A percentile compares a stretch with the other conserved stretches of the same genome.
phyloP scores from a whole-genome alignment of 1,139 yeast genomes.

The Kodamaea plutei region DNA sequence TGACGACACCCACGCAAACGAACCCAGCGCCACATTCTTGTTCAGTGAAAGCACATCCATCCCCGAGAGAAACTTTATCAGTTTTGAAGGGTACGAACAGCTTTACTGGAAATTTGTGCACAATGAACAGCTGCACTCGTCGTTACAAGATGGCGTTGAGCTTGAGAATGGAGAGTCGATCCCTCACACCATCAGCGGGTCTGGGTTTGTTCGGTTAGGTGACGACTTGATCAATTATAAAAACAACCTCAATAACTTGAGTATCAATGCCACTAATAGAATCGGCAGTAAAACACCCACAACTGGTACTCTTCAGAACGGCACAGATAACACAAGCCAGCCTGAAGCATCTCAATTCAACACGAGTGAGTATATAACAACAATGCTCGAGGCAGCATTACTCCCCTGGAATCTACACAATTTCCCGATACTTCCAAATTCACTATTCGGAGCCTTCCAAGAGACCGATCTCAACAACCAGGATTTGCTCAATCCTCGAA shows the following conservation, averaged over 20 bases:
- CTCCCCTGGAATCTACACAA: slow-evolving; percentile 73
- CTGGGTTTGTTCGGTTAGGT: slow-evolving; percentile 24
- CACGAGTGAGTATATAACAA: slow-evolving; percentile 19
- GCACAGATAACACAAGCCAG: slow-evolving; percentile 1
- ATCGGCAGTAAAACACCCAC: not conserved
- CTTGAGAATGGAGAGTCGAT: slow-evolving; percentile 28
- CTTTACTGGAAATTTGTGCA: slow-evolving; percentile 44
- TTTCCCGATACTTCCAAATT: slow-evolving; percentile 53
- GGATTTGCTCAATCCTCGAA: slow-evolving; percentile 27
- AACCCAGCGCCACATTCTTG: slow-evolving; percentile 10
- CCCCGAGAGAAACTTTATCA: slow-evolving; percentile 20
- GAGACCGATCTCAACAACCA: slow-evolving; percentile 41
- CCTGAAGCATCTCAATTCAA: slow-evolving; percentile 20
- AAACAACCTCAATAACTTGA: slow-evolving; percentile 16
- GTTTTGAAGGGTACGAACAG: slow-evolving; percentile 34
- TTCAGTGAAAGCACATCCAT: slow-evolving; percentile 13
- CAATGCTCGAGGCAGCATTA: slow-evolving; percentile 22
- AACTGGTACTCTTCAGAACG: not conserved
- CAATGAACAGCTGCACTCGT: slow-evolving; percentile 14
- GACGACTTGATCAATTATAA: slow-evolving; percentile 24
- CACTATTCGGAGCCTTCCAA: slow-evolving; percentile 40
- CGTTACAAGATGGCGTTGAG: slow-evolving; percentile 24
- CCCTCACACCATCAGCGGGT: slow-evolving; percentile 22
- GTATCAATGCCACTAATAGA: slow-evolving; percentile 8
- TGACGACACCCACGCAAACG: not conserved